Conservation (phyloP, 176 grass and related monocot genomes). For the Avena sativa region DNA sequence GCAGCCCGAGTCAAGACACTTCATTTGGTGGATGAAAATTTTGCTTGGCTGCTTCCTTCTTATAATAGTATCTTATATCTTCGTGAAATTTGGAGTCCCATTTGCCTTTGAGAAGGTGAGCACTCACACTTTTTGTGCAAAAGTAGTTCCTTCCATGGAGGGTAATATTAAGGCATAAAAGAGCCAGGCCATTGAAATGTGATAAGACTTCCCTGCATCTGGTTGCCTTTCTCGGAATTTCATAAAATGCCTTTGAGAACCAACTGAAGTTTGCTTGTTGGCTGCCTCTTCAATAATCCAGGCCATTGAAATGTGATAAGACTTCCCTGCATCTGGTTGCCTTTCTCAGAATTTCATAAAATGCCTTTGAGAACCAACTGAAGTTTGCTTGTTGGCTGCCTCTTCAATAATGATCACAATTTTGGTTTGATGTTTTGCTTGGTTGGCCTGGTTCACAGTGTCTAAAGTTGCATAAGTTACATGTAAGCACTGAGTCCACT, state of each 20-base stretch:
- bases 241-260: too few relatives aligned
- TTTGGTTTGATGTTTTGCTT: not conserved
- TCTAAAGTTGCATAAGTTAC: slow-evolving; percentile 7
- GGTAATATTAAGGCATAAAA: slow-evolving; percentile 12
- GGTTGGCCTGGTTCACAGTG: not conserved
- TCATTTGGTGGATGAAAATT: slow-evolving; percentile 87
- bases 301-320: not conserved
- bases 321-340: not conserved
- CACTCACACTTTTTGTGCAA: not conserved
- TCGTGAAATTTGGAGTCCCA: slow-evolving; percentile 82
- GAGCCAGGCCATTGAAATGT: not conserved
- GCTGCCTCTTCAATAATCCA: not conserved
- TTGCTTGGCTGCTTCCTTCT: slow-evolving; percentile 58
- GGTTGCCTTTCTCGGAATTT: too few relatives aligned
- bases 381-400: not conserved
- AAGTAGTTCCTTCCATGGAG: not conserved
- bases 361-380: not conserved
- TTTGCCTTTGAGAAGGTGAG: slow-evolving; percentile 92
- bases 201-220: too few relatives aligned
- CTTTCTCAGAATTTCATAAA: not conserved
- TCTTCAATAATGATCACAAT: not conserved
- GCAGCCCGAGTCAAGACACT: slow-evolving; percentile 50
- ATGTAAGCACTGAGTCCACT: not conserved
- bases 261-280: too few relatives aligned
- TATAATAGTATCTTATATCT: slow-evolving; percentile 53